Evolutionary conservation across 192 early-diverging fungal genomes (phyloP), one percentile per base, ranked within the genome.

Genomic region (Jimgerdemannia lactiflua): DNA sequence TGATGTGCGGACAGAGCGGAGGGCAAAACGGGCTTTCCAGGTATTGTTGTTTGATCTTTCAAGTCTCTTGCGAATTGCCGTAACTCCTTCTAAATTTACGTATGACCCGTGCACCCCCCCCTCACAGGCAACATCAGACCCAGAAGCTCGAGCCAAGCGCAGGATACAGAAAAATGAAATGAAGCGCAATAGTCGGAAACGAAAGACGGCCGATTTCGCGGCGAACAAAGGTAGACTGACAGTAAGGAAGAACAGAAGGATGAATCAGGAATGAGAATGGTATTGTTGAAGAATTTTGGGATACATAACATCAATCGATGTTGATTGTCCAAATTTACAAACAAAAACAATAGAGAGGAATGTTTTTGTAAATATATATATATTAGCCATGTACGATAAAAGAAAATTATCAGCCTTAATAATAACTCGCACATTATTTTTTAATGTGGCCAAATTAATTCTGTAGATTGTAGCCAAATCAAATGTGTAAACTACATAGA

Each of bases 131-230:
- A 87, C 94, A 64, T 82, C 88, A 68, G 93, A 96, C 72, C 95
- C 96, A 0, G 91, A 92, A 80, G 83, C 89, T 42, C 81, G 87
- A 19, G 92, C 95, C 4, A 85, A 86, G 70, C 87, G 91, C 70
- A 90, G 91, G 70, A 70, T 90, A 19, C 86, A 91, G 72, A 94
- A 91, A 82, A 91, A 91, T 73, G 90, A 91, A 72, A 89, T 90
- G 85, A 92, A 93, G 70, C 85, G 85, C 40, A 78, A 84, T 19
- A 88, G 80, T 42, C 89, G 91, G 42, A 93, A 93, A 77, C 84
- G 91, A 67, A 93, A 91, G 75, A 83, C 87, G n/a, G 86, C 86
- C 74, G 92, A 93, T 65, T 79, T 83, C 73, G 87, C 84, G 3
- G 79, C 82, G 42, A 85, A 87, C 75, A 91, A 87, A 73, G 73